Evolutionary conservation across 2,329 filamentous ascomycete genomes (phyloP).

Genomic region (Aspergillus pseudoterreus): DNA sequence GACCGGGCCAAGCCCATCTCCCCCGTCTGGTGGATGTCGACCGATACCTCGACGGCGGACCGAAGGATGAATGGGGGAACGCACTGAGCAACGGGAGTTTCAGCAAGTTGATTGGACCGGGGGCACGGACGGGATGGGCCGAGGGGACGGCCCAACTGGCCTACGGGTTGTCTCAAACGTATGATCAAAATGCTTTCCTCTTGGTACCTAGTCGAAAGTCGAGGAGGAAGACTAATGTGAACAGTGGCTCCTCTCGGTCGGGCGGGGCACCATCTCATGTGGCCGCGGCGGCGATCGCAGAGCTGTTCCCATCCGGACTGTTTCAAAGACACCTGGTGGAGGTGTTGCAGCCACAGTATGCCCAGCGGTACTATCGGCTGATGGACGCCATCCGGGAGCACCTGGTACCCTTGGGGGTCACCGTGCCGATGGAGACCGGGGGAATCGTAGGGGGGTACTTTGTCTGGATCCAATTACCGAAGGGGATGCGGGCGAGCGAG

Average conservation of each 20-base stretch:
- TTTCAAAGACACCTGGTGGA: constrained; percentile 53
- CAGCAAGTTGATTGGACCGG: constrained; percentile 80
- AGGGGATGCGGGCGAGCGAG: constrained; percentile 49
- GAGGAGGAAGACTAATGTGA: not conserved
- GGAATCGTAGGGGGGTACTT: constrained; percentile 76
- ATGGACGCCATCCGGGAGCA: constrained; percentile 56
- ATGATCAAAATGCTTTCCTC: constrained; percentile 24
- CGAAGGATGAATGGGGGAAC: constrained; percentile 68
- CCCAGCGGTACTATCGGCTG: constrained; percentile 52
- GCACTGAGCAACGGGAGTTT: constrained; percentile 84
- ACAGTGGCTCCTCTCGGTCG: constrained; percentile 54
- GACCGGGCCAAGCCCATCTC: constrained; percentile 45
- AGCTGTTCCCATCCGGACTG: constrained; percentile 50
- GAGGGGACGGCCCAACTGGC: constrained; percentile 65
- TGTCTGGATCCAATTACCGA: constrained; percentile 69
- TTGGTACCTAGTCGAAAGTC: not conserved
- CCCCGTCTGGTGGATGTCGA: constrained; percentile 80
- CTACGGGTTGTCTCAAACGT: constrained; percentile 58
- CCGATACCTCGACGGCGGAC: constrained; percentile 59
- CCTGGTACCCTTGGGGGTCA: constrained; percentile 61
- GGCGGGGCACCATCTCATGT: constrained; percentile 60
- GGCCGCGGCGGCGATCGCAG: constrained; percentile 54
- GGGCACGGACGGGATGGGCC: constrained; percentile 81
- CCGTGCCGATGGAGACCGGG: constrained; percentile 14
- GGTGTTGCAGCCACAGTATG: constrained; percentile 55